Evolutionary conservation across 495 filamentous ascomycete species (phyloP).

Genomic region (Glutinoglossum americanum): DNA sequence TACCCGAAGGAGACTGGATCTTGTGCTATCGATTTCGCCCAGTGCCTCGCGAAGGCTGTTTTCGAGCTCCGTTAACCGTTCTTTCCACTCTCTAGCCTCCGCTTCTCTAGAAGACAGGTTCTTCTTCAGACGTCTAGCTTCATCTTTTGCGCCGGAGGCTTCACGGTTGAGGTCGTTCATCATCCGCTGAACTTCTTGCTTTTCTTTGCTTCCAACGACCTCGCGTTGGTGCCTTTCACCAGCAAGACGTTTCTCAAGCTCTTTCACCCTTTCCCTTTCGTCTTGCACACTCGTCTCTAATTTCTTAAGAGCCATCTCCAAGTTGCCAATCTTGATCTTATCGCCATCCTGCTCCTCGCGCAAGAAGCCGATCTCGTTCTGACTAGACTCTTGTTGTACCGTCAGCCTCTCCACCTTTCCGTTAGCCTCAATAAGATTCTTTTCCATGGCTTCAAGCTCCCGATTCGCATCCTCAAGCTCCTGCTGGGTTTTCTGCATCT

Average conservation of each 20-base stretch:
- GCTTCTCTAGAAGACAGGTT: conserved; percentile 64
- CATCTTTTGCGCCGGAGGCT: conserved; percentile 62
- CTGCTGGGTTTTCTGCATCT: conserved; percentile 49
- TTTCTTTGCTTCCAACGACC: conserved; percentile 62
- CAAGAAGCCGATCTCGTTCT: conserved; percentile 84
- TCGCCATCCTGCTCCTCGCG: conserved; percentile 93
- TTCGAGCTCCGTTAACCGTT: conserved; percentile 74
- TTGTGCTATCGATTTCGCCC: conserved; percentile 68
- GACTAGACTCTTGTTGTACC: conserved; percentile 78
- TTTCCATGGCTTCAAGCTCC: conserved; percentile 58
- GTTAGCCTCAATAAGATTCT: conserved; percentile 54
- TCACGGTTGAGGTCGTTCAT: conserved; percentile 74
- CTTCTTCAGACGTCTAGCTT: conserved; percentile 59
- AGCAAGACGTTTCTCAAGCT: conserved; percentile 56
- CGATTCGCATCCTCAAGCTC: conserved; percentile 53
- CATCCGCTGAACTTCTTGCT: conserved; percentile 64
- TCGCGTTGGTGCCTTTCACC: conserved; percentile 73
- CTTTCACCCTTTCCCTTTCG: conserved; percentile 56
- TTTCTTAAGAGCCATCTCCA: conserved; percentile 60
- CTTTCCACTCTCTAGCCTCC: conserved; percentile 73
- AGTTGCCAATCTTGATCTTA: conserved; percentile 91
- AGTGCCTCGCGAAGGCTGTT: conserved; percentile 66
- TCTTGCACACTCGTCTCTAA: conserved; percentile 49
- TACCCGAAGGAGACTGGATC: conserved; percentile 63
- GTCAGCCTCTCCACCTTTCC: conserved; percentile 66